phyloP scores from a whole-genome alignment of 2,329 filamentous ascomycete genomes.

The Pseudogymnoascus sp. region DNA sequence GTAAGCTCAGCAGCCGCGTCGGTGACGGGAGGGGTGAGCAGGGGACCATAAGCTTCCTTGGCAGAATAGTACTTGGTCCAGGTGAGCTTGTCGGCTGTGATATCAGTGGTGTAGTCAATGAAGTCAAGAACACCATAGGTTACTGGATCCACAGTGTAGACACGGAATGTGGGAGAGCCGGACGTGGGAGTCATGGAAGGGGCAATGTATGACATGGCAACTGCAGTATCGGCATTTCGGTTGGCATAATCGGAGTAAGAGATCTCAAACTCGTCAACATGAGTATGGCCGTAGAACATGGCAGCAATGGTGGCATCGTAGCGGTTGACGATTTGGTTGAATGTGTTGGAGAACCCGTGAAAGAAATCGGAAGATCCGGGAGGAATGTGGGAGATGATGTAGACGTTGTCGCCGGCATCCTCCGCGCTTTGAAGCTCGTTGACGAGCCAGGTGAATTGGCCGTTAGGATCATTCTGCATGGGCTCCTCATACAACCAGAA shows the following conservation, averaged over 20 bases:
- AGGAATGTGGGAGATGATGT: conserved; percentile 31
- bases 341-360: conserved; percentile 31
- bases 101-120: conserved; percentile 27
- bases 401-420: conserved; percentile 31
- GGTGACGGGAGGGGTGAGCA: conserved; percentile 35
- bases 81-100: conserved; percentile 20
- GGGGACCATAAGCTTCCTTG: conserved; percentile 26
- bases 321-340: conserved; percentile 29
- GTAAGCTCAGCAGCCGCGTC: conserved; percentile 39
- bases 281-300: conserved; percentile 30
- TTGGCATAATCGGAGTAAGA: conserved; percentile 26
- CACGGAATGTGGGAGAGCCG: conserved; percentile 28
- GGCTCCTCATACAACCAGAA: conserved; percentile 33
- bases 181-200: conserved; percentile 29
- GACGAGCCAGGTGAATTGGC: conserved; percentile 33
- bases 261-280: conserved; percentile 30
- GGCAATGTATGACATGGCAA: conserved; percentile 27
- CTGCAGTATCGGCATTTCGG: conserved; percentile 23
- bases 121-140: conserved; percentile 29
- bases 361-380: conserved; percentile 31
- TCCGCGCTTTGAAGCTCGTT: conserved; percentile 33
- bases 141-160: conserved; percentile 29
- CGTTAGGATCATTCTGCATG: conserved; percentile 33
- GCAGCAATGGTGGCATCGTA: conserved; percentile 27
- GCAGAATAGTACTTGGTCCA: conserved; percentile 28